Evolutionary conservation across 1,284 basidiomycete species (phyloP), one percentile per base, ranked within the genome.

Genomic region (Phellopilus nigrolimitatus): DNA sequence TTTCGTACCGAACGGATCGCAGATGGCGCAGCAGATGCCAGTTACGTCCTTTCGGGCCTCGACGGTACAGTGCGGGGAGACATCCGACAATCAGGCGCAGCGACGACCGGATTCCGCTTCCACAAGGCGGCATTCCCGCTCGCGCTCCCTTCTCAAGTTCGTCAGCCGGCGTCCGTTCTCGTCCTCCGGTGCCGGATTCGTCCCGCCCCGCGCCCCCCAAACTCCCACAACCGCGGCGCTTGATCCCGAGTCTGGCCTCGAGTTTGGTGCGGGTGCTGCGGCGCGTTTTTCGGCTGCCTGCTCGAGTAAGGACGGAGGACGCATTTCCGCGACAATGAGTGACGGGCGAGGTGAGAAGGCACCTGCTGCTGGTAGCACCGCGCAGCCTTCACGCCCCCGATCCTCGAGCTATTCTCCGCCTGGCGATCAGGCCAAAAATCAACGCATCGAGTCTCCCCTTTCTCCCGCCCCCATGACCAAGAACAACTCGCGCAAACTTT

Each of bases 151-250:
- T 19, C 53, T 55, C 49, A 55, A 55, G 15, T 55, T 55, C 31
- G 53, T 55, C 39, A 40, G 47, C 30, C 47, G 49, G 41, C 53
- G 53, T 40, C 53, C 53, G 27, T 55, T 55, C 53, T 55, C 53
- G 21, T 50, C 53, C 43, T 51, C 53, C 27, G 38, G 53, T 25
- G 25, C 53, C 12, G 53, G 53, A 12, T 51, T 55, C 41, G 15
- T 51, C 24, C 48, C 53, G 21, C 31, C 37, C 13, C 53, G 48
- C 19, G 10, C 53, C 33, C 45, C 52, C 15, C 47, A 44, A 27
- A 30, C 51, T n/a, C 37, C 45, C 30, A 9, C 36, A 19, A 15
- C 43, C 6, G 13, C 49, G 25, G 34, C 53, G 30, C 27, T 47
- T 43, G 42, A 34, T 51, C 10, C 53, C 42, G 44, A 55, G 22